Evolutionary conservation across 352 stramenopile genomes (phyloP), one percentile per base, ranked within the genome.

Genomic region (Pythium sp.): DNA sequence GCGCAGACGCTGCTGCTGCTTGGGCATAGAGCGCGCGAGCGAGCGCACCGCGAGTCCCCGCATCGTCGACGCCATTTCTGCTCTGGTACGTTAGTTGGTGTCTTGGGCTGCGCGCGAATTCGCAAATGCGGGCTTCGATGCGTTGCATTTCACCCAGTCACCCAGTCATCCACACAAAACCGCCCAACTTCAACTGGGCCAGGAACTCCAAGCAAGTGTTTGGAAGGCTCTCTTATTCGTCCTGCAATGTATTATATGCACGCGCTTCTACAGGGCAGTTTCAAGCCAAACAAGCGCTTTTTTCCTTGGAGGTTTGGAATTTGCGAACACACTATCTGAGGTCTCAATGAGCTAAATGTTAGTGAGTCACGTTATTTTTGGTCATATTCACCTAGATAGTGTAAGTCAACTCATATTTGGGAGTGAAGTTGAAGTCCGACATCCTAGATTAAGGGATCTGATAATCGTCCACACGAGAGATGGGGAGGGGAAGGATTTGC

Each of bases 61-160:
- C 60, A 65, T 65, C 43, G 46, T 46, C 28, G 60, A 54, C 60
- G 60, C 43, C 60, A 65, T 65, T 26, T 57, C 4, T 15, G 38
- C 24, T n/a, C 55, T 38, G 1, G 11, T 62, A 6, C n/a, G 46
- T 26, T 36, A 34, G 56, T 7, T 36, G 32, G 58, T 36, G 38
- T 38, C 32, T 20, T 46, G 41, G 18, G 18, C 41, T 49, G 55
- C 15, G 9, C 8, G 55, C 55, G 38, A 61, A 46, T 61, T 22
- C 55, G 55, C 18, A 61, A 61, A 61, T 61, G 55, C 18, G 55
- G 51, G 7, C 14, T 49, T 20, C 41, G 41, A n/a, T 49, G 14
- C 11, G 41, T 49, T 49, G 18, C 41, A 15, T 49, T 49, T 49
- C 15, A 49, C 11, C 38, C 12, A 46, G 18, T 26, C 53, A 58